Base-by-base conservation (phyloP, 2,329 filamentous ascomycete genomes). In the Aureobasidium sp. region DNA sequence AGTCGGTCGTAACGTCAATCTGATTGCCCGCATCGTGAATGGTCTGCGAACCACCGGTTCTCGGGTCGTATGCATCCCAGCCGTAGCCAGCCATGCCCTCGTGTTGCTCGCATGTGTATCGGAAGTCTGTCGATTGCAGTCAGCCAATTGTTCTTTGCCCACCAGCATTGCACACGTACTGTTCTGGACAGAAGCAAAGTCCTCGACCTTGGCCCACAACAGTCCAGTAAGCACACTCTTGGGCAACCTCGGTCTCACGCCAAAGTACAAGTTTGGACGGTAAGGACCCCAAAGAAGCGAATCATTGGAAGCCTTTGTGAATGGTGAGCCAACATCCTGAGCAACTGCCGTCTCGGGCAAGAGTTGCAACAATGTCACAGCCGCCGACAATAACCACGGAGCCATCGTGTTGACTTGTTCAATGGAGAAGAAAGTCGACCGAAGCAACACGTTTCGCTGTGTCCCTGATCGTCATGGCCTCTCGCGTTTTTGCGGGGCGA, bases 231-330 rank as follows among this genome's bases (percentile, higher is more conserved):
- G 84, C 66, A 97, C 73, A 67, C 89, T 92, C 71, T 92, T 85
- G 0, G 92, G 88, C 53, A 93, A 80, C 61, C 91, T 83, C 47
- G 93, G 90, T 21, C 90, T 83, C 37, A 96, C 83, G 1, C 93
- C 93, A 77, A 97, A 97, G 75, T 96, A 97, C 46, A 97, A 75
- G 69, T 96, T 96, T 0, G 93, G 88, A 67, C 90, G 84, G 76
- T 97, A 99, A 1, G 94, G 90, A 0, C 94, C 94, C 94, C 94
- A 99, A 77, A 97, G 80, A 67, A 99, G 79, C 69, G 88, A 93
- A 69, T 95, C 82, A 74, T 97, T 96, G 66, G 78, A 82, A 25
- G 78, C 77, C 68, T 75, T 76, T 60, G 64, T 68, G 66, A 72
- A 73, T 62, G 70, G 67, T 27, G 63, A 65, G 19, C 59, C 57